A percentile compares a stretch with the other conserved stretches of the same genome.
Conservation (phyloP, 768 basidiomycete genomes). For the Mycena indigotica region DNA sequence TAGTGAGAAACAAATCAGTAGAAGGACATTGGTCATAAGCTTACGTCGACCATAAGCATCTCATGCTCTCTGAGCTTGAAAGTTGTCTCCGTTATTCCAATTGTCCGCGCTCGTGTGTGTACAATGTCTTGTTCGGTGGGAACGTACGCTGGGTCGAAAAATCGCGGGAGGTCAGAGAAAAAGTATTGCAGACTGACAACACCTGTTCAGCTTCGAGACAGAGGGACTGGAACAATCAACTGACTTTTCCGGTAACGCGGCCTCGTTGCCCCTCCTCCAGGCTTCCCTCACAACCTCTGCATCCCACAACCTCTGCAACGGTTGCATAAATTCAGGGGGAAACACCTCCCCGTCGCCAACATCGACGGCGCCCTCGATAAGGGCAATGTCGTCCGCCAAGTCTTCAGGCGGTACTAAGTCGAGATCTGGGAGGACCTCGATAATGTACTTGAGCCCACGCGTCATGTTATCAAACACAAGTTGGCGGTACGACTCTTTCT, state of each 20-base stretch:
- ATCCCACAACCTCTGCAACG: conserved; percentile 72
- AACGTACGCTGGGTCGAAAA: conserved; percentile 72
- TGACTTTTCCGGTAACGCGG: conserved; percentile 88
- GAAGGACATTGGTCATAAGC: conserved; percentile 33
- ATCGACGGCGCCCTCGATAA: conserved; percentile 70
- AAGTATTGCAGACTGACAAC: conserved; percentile 58
- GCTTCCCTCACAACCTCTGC: conserved; percentile 76
- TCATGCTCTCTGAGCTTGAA: conserved; percentile 79
- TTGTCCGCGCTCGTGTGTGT: conserved; percentile 81
- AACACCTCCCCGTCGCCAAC: conserved; percentile 81
- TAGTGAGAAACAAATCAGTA: not conserved
- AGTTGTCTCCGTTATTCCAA: conserved; percentile 87
- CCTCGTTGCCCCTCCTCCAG: conserved; percentile 86
- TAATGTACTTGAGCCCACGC: conserved; percentile 76
- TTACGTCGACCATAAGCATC: conserved; percentile 91
- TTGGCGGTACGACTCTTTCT: conserved; percentile 88
- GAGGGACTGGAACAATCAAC: conserved; percentile 20
- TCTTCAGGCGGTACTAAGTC: conserved; percentile 58
- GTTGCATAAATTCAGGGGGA: conserved; percentile 64
- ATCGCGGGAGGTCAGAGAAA: conserved; percentile 73
- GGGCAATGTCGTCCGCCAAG: conserved; percentile 48
- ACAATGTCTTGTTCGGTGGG: conserved; percentile 90
- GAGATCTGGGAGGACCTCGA: conserved; percentile 91
- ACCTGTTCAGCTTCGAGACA: not conserved
- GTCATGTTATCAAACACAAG: conserved; percentile 92